Conservation (phyloP, 2,329 filamentous ascomycete species). For the Diaporthe velutina region DNA sequence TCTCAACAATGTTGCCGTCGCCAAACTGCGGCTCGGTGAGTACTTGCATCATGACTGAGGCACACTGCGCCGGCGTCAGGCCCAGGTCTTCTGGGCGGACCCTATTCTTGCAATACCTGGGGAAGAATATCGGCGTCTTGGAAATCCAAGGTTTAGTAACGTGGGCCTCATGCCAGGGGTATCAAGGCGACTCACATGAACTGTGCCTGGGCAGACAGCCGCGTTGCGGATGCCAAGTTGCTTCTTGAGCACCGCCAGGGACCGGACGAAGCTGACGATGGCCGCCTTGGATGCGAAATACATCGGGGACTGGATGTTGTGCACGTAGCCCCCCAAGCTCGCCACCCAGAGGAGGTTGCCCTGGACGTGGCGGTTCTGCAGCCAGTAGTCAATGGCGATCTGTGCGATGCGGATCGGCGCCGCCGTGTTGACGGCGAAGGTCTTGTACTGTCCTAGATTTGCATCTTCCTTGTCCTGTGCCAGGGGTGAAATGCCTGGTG, state of each 20-base stretch:
- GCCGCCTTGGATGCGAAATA: conserved; percentile 49
- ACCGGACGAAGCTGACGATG: conserved; percentile 42
- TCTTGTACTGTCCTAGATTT: conserved; percentile 43
- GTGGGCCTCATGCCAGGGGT: not conserved
- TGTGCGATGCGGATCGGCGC: conserved; percentile 46
- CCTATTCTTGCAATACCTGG: conserved; percentile 37
- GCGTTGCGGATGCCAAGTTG: conserved; percentile 40
- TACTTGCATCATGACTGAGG: conserved; percentile 37
- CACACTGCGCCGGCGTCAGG: conserved; percentile 29
- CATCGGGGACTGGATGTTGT: conserved; percentile 46
- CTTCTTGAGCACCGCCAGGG: conserved; percentile 36
- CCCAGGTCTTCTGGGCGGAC: conserved; percentile 34
- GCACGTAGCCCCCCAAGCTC: conserved; percentile 48
- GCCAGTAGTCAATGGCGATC: conserved; percentile 48
- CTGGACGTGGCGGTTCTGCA: conserved; percentile 41
- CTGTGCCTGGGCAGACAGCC: conserved; percentile 40
- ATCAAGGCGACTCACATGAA: not conserved
- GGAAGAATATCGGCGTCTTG: conserved; percentile 37
- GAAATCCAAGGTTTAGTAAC: not conserved
- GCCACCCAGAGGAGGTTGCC: conserved; percentile 47
- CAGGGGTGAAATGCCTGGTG: conserved; percentile 43
- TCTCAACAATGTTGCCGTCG: conserved; percentile 42
- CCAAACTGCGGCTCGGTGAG: conserved; percentile 40
- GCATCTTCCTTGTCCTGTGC: conserved; percentile 43
- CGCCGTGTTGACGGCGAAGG: conserved; percentile 45